phyloP scores from a whole-genome alignment of 2,329 filamentous ascomycete genomes.

The Myriosclerotinia duriaeana region DNA sequence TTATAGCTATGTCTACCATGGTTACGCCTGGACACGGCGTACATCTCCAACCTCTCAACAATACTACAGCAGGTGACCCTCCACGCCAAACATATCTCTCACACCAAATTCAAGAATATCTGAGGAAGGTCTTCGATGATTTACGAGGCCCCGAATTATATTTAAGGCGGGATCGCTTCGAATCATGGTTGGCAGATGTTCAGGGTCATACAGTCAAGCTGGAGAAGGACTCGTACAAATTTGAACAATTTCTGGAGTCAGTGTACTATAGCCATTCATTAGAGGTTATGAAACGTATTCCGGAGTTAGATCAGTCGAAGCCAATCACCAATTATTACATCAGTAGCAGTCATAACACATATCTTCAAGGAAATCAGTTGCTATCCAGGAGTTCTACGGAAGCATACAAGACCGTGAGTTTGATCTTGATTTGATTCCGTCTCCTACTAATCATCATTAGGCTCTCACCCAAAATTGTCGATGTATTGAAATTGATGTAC shows the following conservation, averaged over 20 bases:
- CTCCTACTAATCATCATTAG: slow-evolving; percentile 42
- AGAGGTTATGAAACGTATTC: slow-evolving; percentile 33
- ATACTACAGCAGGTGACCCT: slow-evolving; percentile 26
- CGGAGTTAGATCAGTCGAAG: slow-evolving; percentile 37
- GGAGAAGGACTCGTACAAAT: slow-evolving; percentile 38
- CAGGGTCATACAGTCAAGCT: slow-evolving; percentile 44
- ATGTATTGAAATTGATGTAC: slow-evolving; percentile 93
- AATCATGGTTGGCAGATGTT: slow-evolving; percentile 49
- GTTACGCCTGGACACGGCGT: slow-evolving; percentile 34
- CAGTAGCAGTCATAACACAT: slow-evolving; percentile 93
- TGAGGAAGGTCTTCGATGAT: slow-evolving; percentile 50
- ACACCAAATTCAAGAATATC: slow-evolving; percentile 49
- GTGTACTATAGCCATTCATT: slow-evolving; percentile 37
- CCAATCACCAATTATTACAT: slow-evolving; percentile 75
- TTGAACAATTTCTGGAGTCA: slow-evolving; percentile 39
- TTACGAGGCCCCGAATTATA: slow-evolving; percentile 43
- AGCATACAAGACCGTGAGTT: slow-evolving; percentile 70
- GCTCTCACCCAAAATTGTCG: slow-evolving; percentile 76
- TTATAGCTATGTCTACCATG: slow-evolving; percentile 41
- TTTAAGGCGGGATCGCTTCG: slow-evolving; percentile 46
- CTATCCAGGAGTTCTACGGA: slow-evolving; percentile 71
- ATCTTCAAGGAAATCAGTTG: slow-evolving; percentile 82
- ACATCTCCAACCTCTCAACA: slow-evolving; percentile 29
- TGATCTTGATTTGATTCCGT: slow-evolving; percentile 26
- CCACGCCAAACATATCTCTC: slow-evolving; percentile 46